These are phyloP conservation scores for Amylocarpus encephaloides DNA, from an alignment of 2,329 filamentous ascomycete species.

Conservation along the genomic window DNA sequence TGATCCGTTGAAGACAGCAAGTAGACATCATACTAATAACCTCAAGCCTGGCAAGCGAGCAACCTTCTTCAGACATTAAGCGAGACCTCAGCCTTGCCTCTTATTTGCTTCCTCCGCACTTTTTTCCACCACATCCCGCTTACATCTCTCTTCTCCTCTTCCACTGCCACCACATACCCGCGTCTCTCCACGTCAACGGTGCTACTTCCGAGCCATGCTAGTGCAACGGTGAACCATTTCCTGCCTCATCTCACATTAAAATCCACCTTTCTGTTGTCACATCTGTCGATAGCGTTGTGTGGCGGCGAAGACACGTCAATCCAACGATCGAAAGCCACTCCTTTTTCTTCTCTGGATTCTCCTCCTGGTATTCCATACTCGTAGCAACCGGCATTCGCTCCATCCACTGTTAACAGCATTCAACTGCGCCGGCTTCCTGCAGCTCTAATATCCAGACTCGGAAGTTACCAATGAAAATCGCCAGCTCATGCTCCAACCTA, in stretches of 20 bases:
- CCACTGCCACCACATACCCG: background rate
- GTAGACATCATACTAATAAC: too few relatives aligned
- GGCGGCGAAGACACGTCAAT: background rate
- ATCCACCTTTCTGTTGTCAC: background rate
- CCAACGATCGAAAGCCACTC: constrained; percentile 4
- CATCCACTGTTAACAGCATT: background rate
- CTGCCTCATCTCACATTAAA: constrained; percentile 2
- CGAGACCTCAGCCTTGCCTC: too few relatives aligned
- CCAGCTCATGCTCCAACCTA: background rate
- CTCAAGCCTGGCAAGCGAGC: too few relatives aligned
- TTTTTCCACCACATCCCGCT: background rate
- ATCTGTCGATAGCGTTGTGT: constrained; percentile 3
- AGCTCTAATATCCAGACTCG: constrained; percentile 5
- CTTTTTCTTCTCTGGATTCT: background rate
- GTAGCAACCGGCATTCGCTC: background rate
- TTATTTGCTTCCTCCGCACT: background rate
- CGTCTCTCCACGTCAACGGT: constrained; percentile 3
- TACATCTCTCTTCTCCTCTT: too few relatives aligned
- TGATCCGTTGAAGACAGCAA: too few relatives aligned
- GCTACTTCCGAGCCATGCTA: background rate
- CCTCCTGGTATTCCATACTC: background rate
- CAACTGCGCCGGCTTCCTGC: constrained; percentile 1
- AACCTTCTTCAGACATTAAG: too few relatives aligned
- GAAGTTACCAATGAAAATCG: background rate
- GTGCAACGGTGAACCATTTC: background rate